A percentile compares a stretch with the other conserved stretches of the same genome.
Evolutionary conservation across 2,329 filamentous ascomycete genomes (phyloP).

Genomic region (Fonsecaea nubica): DNA sequence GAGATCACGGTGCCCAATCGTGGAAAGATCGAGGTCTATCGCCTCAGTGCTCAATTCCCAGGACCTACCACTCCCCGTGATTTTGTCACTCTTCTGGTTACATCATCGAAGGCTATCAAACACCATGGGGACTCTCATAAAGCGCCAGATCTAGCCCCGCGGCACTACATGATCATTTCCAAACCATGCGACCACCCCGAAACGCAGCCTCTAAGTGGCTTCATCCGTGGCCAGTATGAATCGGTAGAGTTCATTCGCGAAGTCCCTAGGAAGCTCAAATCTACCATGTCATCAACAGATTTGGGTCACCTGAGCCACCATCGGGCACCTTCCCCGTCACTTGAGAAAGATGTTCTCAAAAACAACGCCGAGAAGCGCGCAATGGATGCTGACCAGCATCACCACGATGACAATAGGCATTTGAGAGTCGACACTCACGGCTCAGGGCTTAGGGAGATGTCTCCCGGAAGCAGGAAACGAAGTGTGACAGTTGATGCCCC

Average conservation of each 20-base stretch:
- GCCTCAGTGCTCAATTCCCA: slow-evolving; percentile 87
- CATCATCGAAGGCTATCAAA: slow-evolving; percentile 58
- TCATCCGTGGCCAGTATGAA: slow-evolving; percentile 85
- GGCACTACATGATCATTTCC: slow-evolving; percentile 86
- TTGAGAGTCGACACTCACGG: slow-evolving; percentile 26
- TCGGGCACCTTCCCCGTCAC: slow-evolving; percentile 39
- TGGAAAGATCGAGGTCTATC: slow-evolving; percentile 67
- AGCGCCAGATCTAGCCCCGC: slow-evolving; percentile 48
- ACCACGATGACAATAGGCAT: slow-evolving; percentile 23
- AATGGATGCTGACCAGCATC: slow-evolving; percentile 13
- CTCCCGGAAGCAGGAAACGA: slow-evolving; percentile 31
- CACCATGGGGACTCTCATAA: slow-evolving; percentile 38
- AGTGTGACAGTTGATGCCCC: slow-evolving; percentile 34
- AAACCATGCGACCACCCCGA: slow-evolving; percentile 81
- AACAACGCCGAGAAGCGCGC: slow-evolving; percentile 46
- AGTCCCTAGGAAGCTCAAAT: slow-evolving; percentile 64
- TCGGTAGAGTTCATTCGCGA: slow-evolving; percentile 91
- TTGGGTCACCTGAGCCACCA: slow-evolving; percentile 42
- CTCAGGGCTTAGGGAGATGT: slow-evolving; percentile 27
- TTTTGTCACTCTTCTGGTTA: slow-evolving; percentile 80
- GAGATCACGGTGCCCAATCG: slow-evolving; percentile 56
- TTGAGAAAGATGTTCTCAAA: slow-evolving; percentile 54
- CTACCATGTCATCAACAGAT: slow-evolving; percentile 56
- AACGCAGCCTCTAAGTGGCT: slow-evolving; percentile 72
- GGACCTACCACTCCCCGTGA: slow-evolving; percentile 87